Evolutionary conservation across 805 yeast species (phyloP).

Genomic region (Kodamaea nitidulidarum): DNA sequence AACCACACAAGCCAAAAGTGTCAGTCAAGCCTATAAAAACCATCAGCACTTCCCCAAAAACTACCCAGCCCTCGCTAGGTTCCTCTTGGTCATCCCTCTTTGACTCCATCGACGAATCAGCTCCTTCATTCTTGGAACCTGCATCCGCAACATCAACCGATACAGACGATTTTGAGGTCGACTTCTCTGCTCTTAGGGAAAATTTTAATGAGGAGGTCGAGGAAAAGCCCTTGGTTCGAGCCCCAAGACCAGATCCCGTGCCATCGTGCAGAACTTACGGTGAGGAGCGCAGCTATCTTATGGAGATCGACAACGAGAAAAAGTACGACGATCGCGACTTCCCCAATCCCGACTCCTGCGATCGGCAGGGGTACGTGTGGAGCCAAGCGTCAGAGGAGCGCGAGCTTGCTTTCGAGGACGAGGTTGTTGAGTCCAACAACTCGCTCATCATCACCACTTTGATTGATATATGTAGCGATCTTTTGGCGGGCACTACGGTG

Average conservation of each 20-base stretch:
- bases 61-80: not conserved
- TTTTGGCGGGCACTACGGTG: not conserved
- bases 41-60: not conserved
- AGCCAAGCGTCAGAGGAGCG: conserved; percentile 12
- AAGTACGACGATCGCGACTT: conserved; percentile 2
- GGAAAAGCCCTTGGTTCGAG: not conserved
- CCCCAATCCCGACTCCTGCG: not conserved
- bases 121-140: not conserved
- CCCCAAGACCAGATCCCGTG: not conserved
- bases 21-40: too few relatives aligned
- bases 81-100: conserved; percentile 2
- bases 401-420: conserved; percentile 4
- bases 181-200: not conserved
- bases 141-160: not conserved
- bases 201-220: not conserved
- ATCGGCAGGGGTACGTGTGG: not conserved
- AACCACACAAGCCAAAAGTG: too few relatives aligned
- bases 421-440: not conserved
- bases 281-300: conserved; percentile 15
- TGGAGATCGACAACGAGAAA: conserved; percentile 9
- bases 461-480: conserved; percentile 5
- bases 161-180: not conserved
- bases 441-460: conserved; percentile 6
- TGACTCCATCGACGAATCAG: not conserved
- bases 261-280: conserved; percentile 14